Evolutionary conservation across 2,329 filamentous ascomycete species (phyloP), one percentile per base, ranked within the genome.

Genomic region (Sporothrix euskadiensis): DNA sequence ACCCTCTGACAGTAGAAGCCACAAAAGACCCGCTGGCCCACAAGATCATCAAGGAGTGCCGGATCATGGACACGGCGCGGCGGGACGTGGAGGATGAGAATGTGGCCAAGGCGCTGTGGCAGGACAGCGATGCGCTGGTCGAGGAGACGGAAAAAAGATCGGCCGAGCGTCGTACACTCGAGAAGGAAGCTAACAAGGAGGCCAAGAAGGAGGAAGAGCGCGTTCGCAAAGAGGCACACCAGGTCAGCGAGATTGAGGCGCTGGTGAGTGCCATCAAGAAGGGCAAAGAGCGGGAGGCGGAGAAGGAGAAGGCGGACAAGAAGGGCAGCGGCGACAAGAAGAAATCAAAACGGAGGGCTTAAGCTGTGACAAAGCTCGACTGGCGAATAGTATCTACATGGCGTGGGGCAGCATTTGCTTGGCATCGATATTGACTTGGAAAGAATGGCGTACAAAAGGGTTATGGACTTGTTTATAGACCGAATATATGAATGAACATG

Each of bases 11-110:
- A 16, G 22, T 19, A 3, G 69, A 41, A 26, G 47, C 56, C 0
- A 10, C 19, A 4, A 10, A 47, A 35, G 76, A 77, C 71, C 68
- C 69, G 12, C 68, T 77, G 54, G 71, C 71, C 6, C 35, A 63
- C 69, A 90, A 87, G 79, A 80, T 97, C 68, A 86, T 99, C 80
- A 98, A 98, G 82, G 97, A 98, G 81, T 98, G 95, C 80, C 89
- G 88, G 77, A 88, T 93, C 79, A 86, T 94, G 22, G 88, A 91
- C 75, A 91, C 89, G 80, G 87, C 91, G 35, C 86, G 93, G 71
- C 85, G 83, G 35, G 94, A 98, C 78, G 86, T 98, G 61, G 87
- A 87, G 76, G 92, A 97, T 79, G 94, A 97, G 76, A 88, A 87
- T 26, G 83, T 92, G 41, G 94, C 94, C 74, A 94, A 97, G 86